Conservation (phyloP, 139 green algal species). For the Zygnema circumcarinatum region DNA sequence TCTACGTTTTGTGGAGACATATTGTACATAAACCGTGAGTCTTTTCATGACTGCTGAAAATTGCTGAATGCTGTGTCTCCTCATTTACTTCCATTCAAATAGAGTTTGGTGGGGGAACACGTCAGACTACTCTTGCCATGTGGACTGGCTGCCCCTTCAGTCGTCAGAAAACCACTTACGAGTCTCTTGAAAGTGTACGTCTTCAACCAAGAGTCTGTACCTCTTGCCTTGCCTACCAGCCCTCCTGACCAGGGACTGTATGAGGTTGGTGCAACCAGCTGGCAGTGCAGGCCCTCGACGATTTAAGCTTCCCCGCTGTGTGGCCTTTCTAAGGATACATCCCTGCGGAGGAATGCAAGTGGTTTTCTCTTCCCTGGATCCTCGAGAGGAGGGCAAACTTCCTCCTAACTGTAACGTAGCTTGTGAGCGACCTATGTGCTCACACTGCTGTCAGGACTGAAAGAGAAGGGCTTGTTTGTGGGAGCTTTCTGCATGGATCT, state of each 20-base stretch:
- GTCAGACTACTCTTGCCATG: no score
- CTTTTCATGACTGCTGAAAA: no score
- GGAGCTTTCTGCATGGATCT: background rate
- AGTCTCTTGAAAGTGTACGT: no score
- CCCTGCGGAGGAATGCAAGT: background rate
- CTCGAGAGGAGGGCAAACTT: background rate
- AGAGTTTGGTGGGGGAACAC: no score
- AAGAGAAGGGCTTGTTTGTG: no score
- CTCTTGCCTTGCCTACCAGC: background rate
- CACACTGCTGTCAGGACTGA: no score
- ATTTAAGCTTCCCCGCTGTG: slow-evolving; percentile 21
- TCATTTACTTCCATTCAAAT: no score
- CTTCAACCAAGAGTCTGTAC: slow-evolving; percentile 5
- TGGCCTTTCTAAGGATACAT: background rate
- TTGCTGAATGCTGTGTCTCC: no score
- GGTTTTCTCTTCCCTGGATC: background rate
- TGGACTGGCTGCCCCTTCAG: no score
- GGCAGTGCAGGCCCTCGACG: slow-evolving; percentile 19
- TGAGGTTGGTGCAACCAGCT: slow-evolving; percentile 1
- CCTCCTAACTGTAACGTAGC: background rate
- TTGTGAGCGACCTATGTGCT: no score
- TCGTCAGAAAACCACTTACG: no score
- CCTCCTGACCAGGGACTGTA: no score
- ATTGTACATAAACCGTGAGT: slow-evolving; percentile 42
- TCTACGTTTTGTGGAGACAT: background rate